phyloP scores from a whole-genome alignment of 2,329 filamentous ascomycete genomes.

The Exophiala oligosperma region DNA sequence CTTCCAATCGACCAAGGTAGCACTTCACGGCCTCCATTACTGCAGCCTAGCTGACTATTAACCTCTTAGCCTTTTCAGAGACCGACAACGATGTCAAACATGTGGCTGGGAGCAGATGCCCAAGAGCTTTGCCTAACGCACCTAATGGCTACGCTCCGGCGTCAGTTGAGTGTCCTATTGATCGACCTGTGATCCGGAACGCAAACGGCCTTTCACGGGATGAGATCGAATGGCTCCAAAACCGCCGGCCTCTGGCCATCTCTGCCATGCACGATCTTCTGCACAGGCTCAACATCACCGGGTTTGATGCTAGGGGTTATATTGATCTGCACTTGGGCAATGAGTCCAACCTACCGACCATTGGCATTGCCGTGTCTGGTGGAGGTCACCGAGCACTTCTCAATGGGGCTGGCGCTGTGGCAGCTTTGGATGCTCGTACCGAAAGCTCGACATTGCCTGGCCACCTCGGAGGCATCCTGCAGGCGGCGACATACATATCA shows the following conservation, averaged over 20 bases:
- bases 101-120: no score
- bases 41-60: no score
- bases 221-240: slow-evolving; percentile 72
- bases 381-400: slow-evolving; percentile 82
- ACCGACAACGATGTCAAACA: no score
- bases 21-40: no score
- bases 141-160: slow-evolving; percentile 71
- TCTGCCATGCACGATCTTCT: slow-evolving; percentile 74
- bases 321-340: slow-evolving; percentile 61
- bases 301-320: slow-evolving; percentile 71
- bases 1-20: no score
- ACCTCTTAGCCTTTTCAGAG: no score
- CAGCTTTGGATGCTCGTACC: slow-evolving; percentile 75
- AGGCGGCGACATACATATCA: slow-evolving; percentile 75
- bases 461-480: slow-evolving; percentile 75
- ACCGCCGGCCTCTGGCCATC: slow-evolving; percentile 69
- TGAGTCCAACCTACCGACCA: slow-evolving; percentile 59
- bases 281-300: slow-evolving; percentile 66
- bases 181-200: slow-evolving; percentile 65
- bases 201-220: slow-evolving; percentile 63
- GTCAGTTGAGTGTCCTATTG: slow-evolving; percentile 65
- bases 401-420: slow-evolving; percentile 75
- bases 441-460: slow-evolving; percentile 59
- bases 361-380: slow-evolving; percentile 75
- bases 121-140: slow-evolving; percentile 50